Evolutionary conservation across 495 filamentous ascomycete species (phyloP).

Genomic region (Ramalina peruviana): DNA sequence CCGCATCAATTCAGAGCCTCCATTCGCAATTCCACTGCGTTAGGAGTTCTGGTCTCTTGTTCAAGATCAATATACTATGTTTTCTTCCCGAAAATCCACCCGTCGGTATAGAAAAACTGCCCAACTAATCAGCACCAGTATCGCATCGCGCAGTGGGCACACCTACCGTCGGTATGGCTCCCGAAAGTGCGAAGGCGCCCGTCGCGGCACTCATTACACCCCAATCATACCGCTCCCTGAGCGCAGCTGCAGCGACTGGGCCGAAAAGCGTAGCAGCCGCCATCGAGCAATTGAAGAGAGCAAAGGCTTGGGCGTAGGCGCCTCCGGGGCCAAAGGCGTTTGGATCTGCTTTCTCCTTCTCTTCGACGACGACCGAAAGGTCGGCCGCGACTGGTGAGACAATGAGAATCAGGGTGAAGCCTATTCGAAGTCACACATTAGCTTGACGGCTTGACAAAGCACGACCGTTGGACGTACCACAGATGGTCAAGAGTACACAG

Average conservation of each 20-base stretch:
- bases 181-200: constrained; percentile 20
- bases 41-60: too few species aligned
- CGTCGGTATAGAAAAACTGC: constrained; percentile 11
- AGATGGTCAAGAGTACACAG: not conserved
- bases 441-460: not conserved
- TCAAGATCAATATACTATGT: too few species aligned
- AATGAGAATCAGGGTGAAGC: constrained; percentile 22
- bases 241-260: constrained; percentile 47
- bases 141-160: not conserved
- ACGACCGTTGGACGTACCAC: not conserved
- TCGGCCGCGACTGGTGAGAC: constrained; percentile 27
- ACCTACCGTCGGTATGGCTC: constrained; percentile 10
- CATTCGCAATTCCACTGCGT: too few species aligned
- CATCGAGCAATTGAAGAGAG: constrained; percentile 43
- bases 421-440: constrained; percentile 1
- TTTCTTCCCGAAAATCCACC: constrained; percentile 4
- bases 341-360: constrained; percentile 21
- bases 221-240: constrained; percentile 46
- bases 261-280: constrained; percentile 47
- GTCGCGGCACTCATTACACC: constrained; percentile 43
- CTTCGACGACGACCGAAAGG: constrained; percentile 21
- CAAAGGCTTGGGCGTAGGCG: constrained; percentile 46
- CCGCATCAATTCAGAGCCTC: too few species aligned
- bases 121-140: not conserved
- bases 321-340: constrained; percentile 39